Evolutionary conservation across 495 filamentous ascomycete species (phyloP), one percentile per base, ranked within the genome.

Genomic region (Trichoderma gamsii): DNA sequence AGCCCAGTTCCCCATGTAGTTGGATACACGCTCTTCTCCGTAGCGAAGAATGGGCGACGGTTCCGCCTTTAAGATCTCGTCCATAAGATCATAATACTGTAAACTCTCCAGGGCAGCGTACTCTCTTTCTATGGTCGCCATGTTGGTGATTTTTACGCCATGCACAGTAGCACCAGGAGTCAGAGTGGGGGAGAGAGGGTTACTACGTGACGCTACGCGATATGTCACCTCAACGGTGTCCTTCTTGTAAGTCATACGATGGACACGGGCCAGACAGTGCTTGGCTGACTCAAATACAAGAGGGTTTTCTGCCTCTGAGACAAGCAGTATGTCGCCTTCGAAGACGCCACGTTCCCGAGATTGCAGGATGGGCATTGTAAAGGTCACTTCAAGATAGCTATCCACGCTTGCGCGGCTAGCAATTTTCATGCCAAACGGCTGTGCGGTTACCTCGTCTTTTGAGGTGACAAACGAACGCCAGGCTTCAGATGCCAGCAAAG

Each of bases 401-500:
- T 99, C 96, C 11, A 98, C 92, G 44, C 87, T 92, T 75, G 95
- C 86, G 52, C 94, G 89, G 71, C 88, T 94, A 61, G 90, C 84
- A 13, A 98, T 80, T 67, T 92, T 96, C 73, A 97, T 85, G 65
- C 92, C 91, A 69, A 95, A 91, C 0, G 89, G 82, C 68, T 88
- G 91, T 73, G 87, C 88, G 29, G 81, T 87, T 16, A 86, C 85
- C 77, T 99, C 96, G 72, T 99, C 93, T 73, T 91, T 92, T 3
- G 90, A 86, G 63, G 91, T 91, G 41, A 96, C 87, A 72, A 99
- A 95, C 1, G 91, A 89, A 75, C 96, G 91, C 95, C 95, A 99
- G 64, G 93, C 94, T 77, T 99, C 95, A 63, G 97, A 88, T 63
- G 96, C 87, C 41, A 99, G 84, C 46, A 99, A 81, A 13, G 95